Evolutionary conservation across 345 rosid species (phyloP), one percentile per base, ranked within the genome.

Genomic region (Luvunga scandens): DNA sequence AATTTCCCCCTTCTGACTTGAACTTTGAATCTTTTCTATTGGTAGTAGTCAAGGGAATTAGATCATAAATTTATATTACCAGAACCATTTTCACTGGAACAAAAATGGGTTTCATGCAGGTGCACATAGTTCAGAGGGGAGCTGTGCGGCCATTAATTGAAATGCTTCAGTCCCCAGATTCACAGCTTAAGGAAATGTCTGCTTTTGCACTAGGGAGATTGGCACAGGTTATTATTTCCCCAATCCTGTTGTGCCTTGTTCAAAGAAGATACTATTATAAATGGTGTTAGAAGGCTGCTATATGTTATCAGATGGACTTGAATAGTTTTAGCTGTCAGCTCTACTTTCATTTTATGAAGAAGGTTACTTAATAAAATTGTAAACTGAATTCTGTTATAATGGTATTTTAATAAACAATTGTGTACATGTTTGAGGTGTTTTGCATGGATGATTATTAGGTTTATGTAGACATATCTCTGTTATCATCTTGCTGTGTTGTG

Each of bases 191-290:
- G 81, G 93, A 91, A 84, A 91, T 92, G 97, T 77, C 98, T 36
- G 90, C 95, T 72, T 94, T 92, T 83, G 95, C 94, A 8, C 93
- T 94, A 63, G 93, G 94, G 79, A 89, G 95, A 48, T 79, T 92
- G 86, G 97, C 97, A 60, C 98, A 90, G 95, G 98, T 92, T 76
- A 38, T 74, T 72, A 19, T 21, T 70, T 75, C 69, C 27, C 50
- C 28, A 14, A 68, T 28, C 28, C 53, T 75, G 28, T 38, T 61
- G n/a, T 59, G 69, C 28, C 63, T 27, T 73, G 4, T 14, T 48
- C 71, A 75, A 65, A 64, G 39, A 14, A 31, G 30, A 64, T 31
- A 75, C 18, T 24, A 22, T 10, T 19, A 0, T n/a, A 50, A 21
- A 13, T 60, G 45, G 14, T 9, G n/a, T 55, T 53, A 19, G 34